Evolutionary conservation across 208 protist species (phyloP).

Genomic region (Naegleria gruberi): DNA sequence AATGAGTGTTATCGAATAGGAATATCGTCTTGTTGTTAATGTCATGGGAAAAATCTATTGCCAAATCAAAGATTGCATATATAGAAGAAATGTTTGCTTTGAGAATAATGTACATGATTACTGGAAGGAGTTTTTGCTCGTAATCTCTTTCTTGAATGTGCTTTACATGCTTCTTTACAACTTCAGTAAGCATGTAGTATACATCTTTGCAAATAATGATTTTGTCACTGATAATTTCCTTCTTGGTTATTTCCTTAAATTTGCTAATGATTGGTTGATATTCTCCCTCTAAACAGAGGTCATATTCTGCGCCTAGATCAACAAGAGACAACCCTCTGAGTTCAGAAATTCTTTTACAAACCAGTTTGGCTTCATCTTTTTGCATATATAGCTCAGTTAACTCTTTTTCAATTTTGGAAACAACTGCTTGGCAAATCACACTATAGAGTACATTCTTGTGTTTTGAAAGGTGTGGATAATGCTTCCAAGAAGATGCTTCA

Average conservation of each 20-base stretch:
- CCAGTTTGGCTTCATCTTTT: not conserved
- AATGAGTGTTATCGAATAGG: not conserved
- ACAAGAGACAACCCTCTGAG: not conserved
- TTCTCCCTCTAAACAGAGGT: not conserved
- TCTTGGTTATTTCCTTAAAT: not conserved
- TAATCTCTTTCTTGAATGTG: not conserved
- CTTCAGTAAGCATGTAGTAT: not conserved
- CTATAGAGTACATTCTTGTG: not conserved
- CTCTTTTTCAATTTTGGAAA: not conserved
- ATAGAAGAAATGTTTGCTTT: not conserved
- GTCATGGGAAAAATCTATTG: not conserved
- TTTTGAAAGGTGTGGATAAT: not conserved
- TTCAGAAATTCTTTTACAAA: not conserved
- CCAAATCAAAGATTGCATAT: not conserved
- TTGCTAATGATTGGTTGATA: not conserved
- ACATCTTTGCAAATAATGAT: not conserved
- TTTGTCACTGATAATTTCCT: not conserved
- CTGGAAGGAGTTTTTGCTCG: not conserved
- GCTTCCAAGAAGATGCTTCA: not conserved
- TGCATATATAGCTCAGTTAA: not conserved
- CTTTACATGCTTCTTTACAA: not conserved
- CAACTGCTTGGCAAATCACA: not conserved
- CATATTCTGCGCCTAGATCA: not conserved
- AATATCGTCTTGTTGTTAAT: not conserved
- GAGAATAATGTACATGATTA: not conserved